These are phyloP conservation scores for Coleophoma cylindrospora DNA, from an alignment of 2,329 filamentous ascomycete species.

Conservation along the genomic window DNA sequence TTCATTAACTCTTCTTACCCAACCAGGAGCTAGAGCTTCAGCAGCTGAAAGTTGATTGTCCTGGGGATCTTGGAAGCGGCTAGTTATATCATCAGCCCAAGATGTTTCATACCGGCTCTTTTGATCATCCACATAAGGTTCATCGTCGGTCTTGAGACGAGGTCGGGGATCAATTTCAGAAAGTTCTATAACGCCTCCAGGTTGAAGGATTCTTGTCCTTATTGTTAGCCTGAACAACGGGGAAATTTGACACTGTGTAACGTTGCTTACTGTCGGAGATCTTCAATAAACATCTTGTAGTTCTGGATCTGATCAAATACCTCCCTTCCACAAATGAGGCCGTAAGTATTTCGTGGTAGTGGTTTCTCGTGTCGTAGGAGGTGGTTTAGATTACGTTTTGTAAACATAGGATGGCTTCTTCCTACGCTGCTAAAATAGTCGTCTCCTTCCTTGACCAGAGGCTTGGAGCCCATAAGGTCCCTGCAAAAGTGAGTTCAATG, in stretches of 20 bases:
- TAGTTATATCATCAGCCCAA: slow-evolving; percentile 21
- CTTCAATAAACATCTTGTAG: slow-evolving; percentile 22
- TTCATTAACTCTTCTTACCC: slow-evolving; percentile 19
- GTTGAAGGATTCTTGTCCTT: slow-evolving; percentile 16
- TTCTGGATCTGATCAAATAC: slow-evolving; percentile 23
- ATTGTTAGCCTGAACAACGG: background rate
- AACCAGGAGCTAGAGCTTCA: slow-evolving; percentile 18
- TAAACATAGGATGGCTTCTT: slow-evolving; percentile 20
- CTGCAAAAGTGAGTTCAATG: slow-evolving; percentile 5
- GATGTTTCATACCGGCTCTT: slow-evolving; percentile 14
- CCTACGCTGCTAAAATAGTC: slow-evolving; percentile 18
- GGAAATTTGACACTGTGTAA: background rate
- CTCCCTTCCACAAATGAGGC: slow-evolving; percentile 21
- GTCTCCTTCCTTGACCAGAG: background rate
- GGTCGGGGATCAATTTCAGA: slow-evolving; percentile 24
- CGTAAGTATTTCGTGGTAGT: slow-evolving; percentile 20
- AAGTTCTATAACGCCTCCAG: slow-evolving; percentile 26
- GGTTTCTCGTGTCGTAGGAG: slow-evolving; percentile 16
- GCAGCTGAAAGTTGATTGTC: slow-evolving; percentile 16
- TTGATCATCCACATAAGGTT: slow-evolving; percentile 2
- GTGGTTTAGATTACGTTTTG: slow-evolving; percentile 21
- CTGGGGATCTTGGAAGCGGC: slow-evolving; percentile 16
- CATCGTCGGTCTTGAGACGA: slow-evolving; percentile 2
- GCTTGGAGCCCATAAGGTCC: slow-evolving; percentile 16
- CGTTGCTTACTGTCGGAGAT: slow-evolving; percentile 19